These are phyloP conservation scores for Mrakia blollopis DNA, from an alignment of 768 basidiomycete genomes.

Conservation along the genomic window DNA sequence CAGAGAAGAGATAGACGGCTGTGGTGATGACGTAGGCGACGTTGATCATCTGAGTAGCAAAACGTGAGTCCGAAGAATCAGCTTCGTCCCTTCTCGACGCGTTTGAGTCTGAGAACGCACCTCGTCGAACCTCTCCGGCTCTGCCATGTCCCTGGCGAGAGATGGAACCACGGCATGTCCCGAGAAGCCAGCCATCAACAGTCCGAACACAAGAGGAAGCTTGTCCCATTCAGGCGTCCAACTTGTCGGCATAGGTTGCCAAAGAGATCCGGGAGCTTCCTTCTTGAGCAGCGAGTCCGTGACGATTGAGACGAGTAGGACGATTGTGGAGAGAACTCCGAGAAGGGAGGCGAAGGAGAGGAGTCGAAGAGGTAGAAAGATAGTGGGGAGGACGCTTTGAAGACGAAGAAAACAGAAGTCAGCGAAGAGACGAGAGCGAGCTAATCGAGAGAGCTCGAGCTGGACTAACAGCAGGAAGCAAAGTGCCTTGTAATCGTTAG, in stretches of 20 bases:
- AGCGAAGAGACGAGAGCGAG: conserved; percentile 76
- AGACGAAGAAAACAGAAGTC: conserved; percentile 76
- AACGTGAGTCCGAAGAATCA: neutral
- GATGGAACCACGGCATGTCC: conserved; percentile 91
- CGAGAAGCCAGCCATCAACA: conserved; percentile 92
- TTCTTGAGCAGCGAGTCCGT: conserved; percentile 73
- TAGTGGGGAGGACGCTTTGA: conserved; percentile 69
- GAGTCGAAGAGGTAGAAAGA: conserved; percentile 76
- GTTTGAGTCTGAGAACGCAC: conserved; percentile 47
- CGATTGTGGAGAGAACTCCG: conserved; percentile 64
- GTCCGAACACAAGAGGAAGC: conserved; percentile 74
- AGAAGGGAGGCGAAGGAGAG: conserved; percentile 83
- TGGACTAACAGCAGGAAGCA: conserved; percentile 62
- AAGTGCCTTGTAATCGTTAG: conserved; percentile 68
- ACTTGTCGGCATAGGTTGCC: conserved; percentile 64
- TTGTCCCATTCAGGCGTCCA: conserved; percentile 55
- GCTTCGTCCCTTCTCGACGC: neutral
- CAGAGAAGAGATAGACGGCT: conserved; percentile 57
- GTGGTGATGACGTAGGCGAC: conserved; percentile 56
- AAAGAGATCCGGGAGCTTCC: conserved; percentile 72
- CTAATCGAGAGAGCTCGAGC: conserved; percentile 67
- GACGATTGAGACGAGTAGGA: conserved; percentile 70
- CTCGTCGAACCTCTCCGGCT: conserved; percentile 69
- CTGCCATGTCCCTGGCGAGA: conserved; percentile 79
- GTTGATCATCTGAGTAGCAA: conserved; percentile 12